These are phyloP conservation scores for Fusarium oxysporum DNA, from an alignment of 2,329 filamentous ascomycete genomes.

Conservation along the genomic window DNA sequence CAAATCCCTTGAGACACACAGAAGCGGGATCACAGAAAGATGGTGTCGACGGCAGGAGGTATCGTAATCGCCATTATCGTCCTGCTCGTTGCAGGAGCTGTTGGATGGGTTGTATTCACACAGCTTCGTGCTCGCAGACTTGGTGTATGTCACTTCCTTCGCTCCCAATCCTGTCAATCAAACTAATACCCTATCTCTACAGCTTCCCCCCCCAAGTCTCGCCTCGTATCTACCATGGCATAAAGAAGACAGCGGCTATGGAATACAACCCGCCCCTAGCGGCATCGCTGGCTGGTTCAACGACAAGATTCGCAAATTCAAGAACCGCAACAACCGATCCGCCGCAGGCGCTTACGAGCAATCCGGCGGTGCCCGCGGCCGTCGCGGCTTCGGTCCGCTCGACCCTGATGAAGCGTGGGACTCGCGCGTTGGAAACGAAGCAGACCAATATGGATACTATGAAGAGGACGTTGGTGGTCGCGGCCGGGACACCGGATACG, in stretches of 20 bases:
- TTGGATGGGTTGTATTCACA: conserved; percentile 77
- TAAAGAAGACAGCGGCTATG: conserved; percentile 59
- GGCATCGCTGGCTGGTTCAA: conserved; percentile 80
- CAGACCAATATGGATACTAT: conserved; percentile 76
- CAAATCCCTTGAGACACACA: conserved; percentile 1
- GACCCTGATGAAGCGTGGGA: conserved; percentile 92
- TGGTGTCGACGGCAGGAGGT: conserved; percentile 71
- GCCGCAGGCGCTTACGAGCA: conserved; percentile 81
- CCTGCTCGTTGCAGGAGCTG: conserved; percentile 65
- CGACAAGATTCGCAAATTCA: conserved; percentile 71
- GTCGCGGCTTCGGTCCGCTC: conserved; percentile 72
- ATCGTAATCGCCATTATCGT: conserved; percentile 80
- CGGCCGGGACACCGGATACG: conserved; percentile 49
- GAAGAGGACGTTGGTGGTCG: conserved; percentile 66
- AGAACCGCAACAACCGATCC: conserved; percentile 72
- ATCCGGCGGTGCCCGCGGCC: conserved; percentile 57
- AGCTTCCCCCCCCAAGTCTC: conserved; percentile 77
- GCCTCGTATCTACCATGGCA: conserved; percentile 79
- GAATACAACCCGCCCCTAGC: conserved; percentile 65
- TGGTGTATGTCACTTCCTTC: conserved; percentile 63
- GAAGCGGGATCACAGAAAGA: conserved; percentile 48
- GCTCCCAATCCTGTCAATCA: background rate
- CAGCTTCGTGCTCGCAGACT: conserved; percentile 78
- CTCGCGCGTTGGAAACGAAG: conserved; percentile 79
- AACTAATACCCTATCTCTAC: conserved; percentile 23